Percentiles rank a stretch among this genome's conserved stretches.
Conservation (phyloP, 176 grass and related monocot genomes). For the Stipa capillata region DNA sequence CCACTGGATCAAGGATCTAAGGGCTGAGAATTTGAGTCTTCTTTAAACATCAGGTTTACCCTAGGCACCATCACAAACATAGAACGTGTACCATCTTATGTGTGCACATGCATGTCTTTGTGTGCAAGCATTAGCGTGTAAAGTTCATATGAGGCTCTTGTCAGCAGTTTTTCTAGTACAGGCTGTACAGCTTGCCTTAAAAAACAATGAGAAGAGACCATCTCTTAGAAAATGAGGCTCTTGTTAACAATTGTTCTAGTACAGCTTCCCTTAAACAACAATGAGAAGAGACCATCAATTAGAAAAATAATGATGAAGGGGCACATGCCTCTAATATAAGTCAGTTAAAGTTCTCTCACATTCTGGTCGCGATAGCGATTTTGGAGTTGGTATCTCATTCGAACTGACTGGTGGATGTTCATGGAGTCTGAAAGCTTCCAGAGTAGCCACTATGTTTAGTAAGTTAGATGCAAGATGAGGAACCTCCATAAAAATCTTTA, state of each 20-base stretch:
- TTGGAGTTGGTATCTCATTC: not conserved
- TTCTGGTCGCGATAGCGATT: not conserved
- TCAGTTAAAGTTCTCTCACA: slow-evolving; percentile 4
- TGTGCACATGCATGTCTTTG: not conserved
- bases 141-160: not conserved
- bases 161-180: not conserved
- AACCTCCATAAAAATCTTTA: not conserved
- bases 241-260: not conserved
- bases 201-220: not conserved
- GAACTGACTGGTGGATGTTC: not conserved
- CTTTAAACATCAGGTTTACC: not conserved
- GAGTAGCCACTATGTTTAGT: not conserved
- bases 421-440: not conserved
- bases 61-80: not conserved
- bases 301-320: not conserved
- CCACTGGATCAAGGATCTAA: not conserved
- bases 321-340: not conserved
- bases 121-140: not conserved
- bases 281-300: not conserved
- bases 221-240: not conserved
- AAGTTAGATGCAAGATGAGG: not conserved
- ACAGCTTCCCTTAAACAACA: not conserved
- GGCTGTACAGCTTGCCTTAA: not conserved
- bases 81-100: not conserved
- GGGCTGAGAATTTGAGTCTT: not conserved